phyloP scores from a whole-genome alignment of 2,329 filamentous ascomycete species.

The Pseudogymnoascus sp. region DNA sequence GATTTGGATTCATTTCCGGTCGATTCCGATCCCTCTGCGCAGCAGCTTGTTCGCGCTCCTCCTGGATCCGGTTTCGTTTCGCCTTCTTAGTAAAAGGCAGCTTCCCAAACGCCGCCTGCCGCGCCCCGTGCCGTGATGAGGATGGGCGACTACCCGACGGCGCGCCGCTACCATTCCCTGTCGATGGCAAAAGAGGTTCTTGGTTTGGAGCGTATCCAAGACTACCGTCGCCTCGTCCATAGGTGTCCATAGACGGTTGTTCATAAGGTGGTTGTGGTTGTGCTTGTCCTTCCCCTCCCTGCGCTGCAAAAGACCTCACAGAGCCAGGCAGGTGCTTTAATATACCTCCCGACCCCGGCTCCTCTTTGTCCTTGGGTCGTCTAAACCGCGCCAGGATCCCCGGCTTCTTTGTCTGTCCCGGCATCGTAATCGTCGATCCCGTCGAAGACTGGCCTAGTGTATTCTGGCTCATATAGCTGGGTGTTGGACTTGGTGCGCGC shows the following conservation, averaged over 20 bases:
- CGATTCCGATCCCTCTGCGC: conserved; percentile 16
- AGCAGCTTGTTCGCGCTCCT: conserved; percentile 42
- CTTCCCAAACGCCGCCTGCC: conserved; percentile 36
- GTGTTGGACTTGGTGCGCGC: conserved; percentile 73
- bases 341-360: conserved; percentile 32
- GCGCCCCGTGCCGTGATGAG: conserved; percentile 1
- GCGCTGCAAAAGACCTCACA: conserved; percentile 41
- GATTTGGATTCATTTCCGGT: conserved; percentile 43
- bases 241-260: conserved; percentile 19
- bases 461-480: conserved; percentile 54
- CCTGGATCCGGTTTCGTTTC: conserved; percentile 39
- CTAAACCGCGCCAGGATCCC: conserved; percentile 25
- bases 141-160: neutral
- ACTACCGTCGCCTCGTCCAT: conserved; percentile 25
- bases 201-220: conserved; percentile 14
- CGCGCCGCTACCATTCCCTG: conserved; percentile 15
- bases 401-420: conserved; percentile 30
- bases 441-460: neutral
- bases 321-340: conserved; percentile 43
- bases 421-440: conserved; percentile 22
- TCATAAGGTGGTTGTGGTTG: neutral
- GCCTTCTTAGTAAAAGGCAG: conserved; percentile 54
- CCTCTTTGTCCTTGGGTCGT: conserved; percentile 45
- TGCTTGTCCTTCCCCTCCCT: neutral
- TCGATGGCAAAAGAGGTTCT: conserved; percentile 17